Evolutionary conservation across 495 filamentous ascomycete species (phyloP).

Genomic region (Neurospora africana): DNA sequence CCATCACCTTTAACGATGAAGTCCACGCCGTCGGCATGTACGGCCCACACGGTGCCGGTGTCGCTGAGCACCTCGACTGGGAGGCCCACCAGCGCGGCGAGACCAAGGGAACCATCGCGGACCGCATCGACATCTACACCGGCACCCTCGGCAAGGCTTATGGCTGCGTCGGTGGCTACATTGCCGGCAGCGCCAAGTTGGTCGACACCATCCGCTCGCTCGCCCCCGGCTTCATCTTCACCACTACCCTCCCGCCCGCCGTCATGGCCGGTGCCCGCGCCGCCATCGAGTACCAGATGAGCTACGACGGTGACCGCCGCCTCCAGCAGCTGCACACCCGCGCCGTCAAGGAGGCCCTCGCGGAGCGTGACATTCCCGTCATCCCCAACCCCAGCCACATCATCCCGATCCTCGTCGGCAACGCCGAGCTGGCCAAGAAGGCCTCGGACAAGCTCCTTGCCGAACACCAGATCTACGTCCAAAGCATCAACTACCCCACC

Average conservation of each 20-base stretch:
- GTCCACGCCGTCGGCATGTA: slow-evolving; percentile 99
- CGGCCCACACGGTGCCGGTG: slow-evolving; percentile 88
- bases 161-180: slow-evolving; percentile 95
- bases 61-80: slow-evolving; percentile 94
- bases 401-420: slow-evolving; percentile 84
- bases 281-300: slow-evolving; percentile 86
- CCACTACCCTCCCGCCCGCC: slow-evolving; percentile 87
- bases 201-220: slow-evolving; percentile 94
- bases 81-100: slow-evolving; percentile 58
- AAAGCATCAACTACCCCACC: slow-evolving; percentile 98
- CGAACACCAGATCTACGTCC: slow-evolving; percentile 88
- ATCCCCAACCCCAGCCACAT: slow-evolving; percentile 98
- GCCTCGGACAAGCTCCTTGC: slow-evolving; percentile 82
- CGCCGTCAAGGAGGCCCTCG: slow-evolving; percentile 72
- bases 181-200: slow-evolving; percentile 78
- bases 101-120: slow-evolving; percentile 80
- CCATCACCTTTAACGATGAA: slow-evolving; percentile 94
- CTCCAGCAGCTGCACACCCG: slow-evolving; percentile 94
- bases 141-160: slow-evolving; percentile 96
- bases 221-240: slow-evolving; percentile 97
- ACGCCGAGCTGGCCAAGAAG: slow-evolving; percentile 83
- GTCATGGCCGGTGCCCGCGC: slow-evolving; percentile 91
- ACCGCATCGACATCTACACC: slow-evolving; percentile 94
- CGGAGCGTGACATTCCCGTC: slow-evolving; percentile 78
- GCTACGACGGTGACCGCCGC: slow-evolving; percentile 67